These are phyloP conservation scores for Coprinopsis cinerea DNA, from an alignment of 768 basidiomycete genomes.

Conservation along the genomic window DNA sequence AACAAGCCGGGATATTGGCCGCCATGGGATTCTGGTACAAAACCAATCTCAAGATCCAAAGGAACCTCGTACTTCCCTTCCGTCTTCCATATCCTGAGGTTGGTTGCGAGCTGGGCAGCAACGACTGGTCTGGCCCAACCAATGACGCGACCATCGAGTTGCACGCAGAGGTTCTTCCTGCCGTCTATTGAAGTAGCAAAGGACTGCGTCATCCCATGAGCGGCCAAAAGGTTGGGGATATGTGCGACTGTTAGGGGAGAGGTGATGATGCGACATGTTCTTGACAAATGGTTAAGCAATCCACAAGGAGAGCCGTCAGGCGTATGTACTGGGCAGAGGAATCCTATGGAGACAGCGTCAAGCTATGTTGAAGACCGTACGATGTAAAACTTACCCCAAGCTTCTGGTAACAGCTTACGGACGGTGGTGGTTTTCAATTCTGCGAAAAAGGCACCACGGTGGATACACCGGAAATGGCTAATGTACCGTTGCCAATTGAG, in stretches of 20 bases:
- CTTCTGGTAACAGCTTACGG: conserved; percentile 92
- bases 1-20: conserved; percentile 97
- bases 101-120: conserved; percentile 74
- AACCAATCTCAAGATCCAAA: conserved; percentile 90
- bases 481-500: conserved; percentile 98
- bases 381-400: conserved; percentile 69
- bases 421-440: conserved; percentile 98
- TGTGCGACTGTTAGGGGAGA: conserved; percentile 66
- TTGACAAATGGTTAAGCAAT: conserved; percentile 92
- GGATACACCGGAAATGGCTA: conserved; percentile 96
- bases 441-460: conserved; percentile 98
- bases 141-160: conserved; percentile 92
- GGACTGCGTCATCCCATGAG: conserved; percentile 92
- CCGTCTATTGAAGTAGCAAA: conserved; percentile 81
- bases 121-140: conserved; percentile 83
- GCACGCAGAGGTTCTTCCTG: conserved; percentile 75
- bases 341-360: conserved; percentile 45
- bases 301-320: conserved; percentile 98
- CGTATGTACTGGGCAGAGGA: conserved; percentile 97
- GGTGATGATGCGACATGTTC: conserved; percentile 89
- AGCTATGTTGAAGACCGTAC: not conserved
- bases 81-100: conserved; percentile 92
- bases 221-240: conserved; percentile 73
- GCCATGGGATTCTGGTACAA: conserved; percentile 81
- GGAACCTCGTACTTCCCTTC: conserved; percentile 78